Percentiles rank a stretch among this genome's conserved stretches.
Conservation (phyloP, 208 protist species). For the Trypanosoma avium region DNA sequence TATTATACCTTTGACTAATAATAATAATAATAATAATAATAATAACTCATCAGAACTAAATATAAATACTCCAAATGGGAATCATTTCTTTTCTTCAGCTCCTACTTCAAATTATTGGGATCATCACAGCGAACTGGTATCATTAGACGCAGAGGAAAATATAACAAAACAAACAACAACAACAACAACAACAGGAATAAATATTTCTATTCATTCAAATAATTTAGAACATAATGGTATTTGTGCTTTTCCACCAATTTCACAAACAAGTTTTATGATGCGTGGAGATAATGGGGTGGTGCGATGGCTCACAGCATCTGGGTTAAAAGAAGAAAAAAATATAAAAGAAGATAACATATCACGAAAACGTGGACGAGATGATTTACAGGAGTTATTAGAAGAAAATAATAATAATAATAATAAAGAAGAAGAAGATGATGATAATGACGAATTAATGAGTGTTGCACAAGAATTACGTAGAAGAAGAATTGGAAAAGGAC, state of each 20-base stretch:
- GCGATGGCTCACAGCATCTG: conserved; percentile 58
- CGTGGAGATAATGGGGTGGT: conserved; percentile 59
- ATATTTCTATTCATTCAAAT: neutral
- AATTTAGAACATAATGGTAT: conserved; percentile 6
- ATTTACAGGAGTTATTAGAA: neutral
- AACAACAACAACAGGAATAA: neutral
- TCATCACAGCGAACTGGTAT: too few relatives aligned
- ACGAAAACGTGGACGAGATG: conserved; percentile 1
- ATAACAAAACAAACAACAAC: too few relatives aligned
- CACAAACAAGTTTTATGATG: conserved; percentile 46
- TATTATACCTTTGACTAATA: conserved; percentile 6
- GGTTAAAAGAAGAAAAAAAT: conserved; percentile 8
- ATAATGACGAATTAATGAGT: neutral
- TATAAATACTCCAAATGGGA: too few relatives aligned
- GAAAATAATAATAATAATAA: neutral
- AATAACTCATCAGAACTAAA: too few relatives aligned
- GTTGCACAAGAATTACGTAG: conserved; percentile 7
- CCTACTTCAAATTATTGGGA: too few relatives aligned
- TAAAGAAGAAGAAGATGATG: conserved; percentile 14
- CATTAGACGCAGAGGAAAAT: too few relatives aligned
- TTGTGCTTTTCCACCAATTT: conserved; percentile 26
- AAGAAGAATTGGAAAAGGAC: conserved; percentile 8
- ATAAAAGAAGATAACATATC: neutral
- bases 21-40: neutral
- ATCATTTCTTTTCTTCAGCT: too few relatives aligned